Evolutionary conservation across 345 rosid genomes (phyloP).

Genomic region (Citrus hindsii): DNA sequence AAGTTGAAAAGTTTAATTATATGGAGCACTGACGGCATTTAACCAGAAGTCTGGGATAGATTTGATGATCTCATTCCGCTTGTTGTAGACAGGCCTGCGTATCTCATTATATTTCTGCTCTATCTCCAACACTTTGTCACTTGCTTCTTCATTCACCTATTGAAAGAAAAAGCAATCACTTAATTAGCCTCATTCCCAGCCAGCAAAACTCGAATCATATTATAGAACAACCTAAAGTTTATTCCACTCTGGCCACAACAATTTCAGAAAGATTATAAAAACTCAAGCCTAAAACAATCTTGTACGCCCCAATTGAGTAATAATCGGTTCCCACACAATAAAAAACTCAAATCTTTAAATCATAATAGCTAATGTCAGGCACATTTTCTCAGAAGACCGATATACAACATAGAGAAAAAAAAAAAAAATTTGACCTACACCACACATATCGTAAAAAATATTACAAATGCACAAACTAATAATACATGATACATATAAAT

Average conservation of each 20-base stretch:
- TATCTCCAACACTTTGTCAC: conserved; percentile 40
- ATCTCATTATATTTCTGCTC: conserved; percentile 41
- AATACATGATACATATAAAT: not conserved
- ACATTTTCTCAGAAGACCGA: not conserved
- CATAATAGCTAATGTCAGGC: not conserved
- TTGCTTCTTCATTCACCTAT: conserved; percentile 41
- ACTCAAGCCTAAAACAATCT: not conserved
- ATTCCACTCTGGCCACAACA: not conserved
- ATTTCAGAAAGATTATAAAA: not conserved
- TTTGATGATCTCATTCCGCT: conserved; percentile 37
- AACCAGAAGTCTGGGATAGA: conserved; percentile 47
- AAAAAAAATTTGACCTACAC: not conserved
- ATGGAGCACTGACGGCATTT: conserved; percentile 32
- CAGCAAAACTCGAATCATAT: not conserved
- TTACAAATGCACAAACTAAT: not conserved
- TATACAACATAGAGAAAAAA: not conserved
- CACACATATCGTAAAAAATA: not conserved
- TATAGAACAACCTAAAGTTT: not conserved
- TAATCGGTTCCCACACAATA: too few species aligned
- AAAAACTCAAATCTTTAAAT: not conserved
- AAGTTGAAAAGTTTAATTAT: not conserved
- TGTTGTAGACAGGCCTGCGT: conserved; percentile 39
- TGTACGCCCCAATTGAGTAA: not conserved
- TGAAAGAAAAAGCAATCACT: not conserved
- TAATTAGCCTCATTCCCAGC: not conserved